Evolutionary conservation across 192 early-diverging fungal species (phyloP), one percentile per base, ranked within the genome.

Genomic region (Lobosporangium transversale): DNA sequence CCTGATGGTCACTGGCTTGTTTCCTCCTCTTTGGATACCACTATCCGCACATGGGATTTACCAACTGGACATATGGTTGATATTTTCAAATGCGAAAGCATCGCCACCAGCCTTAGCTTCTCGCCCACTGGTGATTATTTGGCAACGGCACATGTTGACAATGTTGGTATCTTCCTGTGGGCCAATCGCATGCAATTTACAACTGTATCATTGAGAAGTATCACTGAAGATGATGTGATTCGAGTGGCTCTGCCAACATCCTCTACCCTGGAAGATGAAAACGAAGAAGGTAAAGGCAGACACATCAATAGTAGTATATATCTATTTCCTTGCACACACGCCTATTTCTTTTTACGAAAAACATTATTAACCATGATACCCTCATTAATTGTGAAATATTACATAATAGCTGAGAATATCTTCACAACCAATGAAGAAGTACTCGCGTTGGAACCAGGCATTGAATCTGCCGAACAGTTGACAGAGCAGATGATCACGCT

Each of bases 41-140:
- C 91, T 6, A 84, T 99, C 44, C 88, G 95, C 55, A 96, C 95
- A 1, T 99, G 96, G 97, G 98, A 99, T 81, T 78, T 99, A 53
- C 96, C 97, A 9, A 92, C 94, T 1, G 95, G 95, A 8, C 84
- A 93, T 53, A 81, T 94, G 86, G 86, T 99, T 33, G 97, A 96
- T 80, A 79, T 89, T 45, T 94, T 97, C 81, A 81, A 82, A 30
- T 89, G 93, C 4, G 84, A 88, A 40, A 85, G 89, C 56, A 85
- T 96, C 32, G 88, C 89, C 2, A 95, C 95, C 14, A 94, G 92
- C 62, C 44, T 99, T 21, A 83, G 94, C 4, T 92, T 99, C 53
- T 96, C 96, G 14, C 95, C 95, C 17, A 88, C 83, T 4, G 97
- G 96, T 44, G 95, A 97, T 62, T 98, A 93, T 60, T 70, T 99